A percentile compares a stretch with the other conserved stretches of the same genome.
Evolutionary conservation across 2,329 filamentous ascomycete genomes (phyloP).

Genomic region (Cladophialophora bantiana): DNA sequence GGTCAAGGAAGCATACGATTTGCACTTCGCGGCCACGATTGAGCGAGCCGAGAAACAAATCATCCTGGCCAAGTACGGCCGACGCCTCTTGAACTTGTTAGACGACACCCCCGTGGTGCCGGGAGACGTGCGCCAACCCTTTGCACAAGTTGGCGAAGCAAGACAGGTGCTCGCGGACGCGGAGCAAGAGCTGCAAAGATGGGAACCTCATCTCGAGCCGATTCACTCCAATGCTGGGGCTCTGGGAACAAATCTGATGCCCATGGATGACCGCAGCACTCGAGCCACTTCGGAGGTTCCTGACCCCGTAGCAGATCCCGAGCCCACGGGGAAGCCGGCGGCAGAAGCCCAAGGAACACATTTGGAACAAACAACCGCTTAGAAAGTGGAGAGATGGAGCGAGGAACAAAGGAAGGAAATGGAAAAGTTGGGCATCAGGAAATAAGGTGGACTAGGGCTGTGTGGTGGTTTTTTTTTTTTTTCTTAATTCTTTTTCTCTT

Average conservation of each 20-base stretch:
- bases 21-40: conserved; percentile 88
- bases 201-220: conserved; percentile 66
- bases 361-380: conserved; percentile 38
- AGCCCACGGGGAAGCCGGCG: conserved; percentile 24
- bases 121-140: conserved; percentile 76
- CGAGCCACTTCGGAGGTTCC: conserved; percentile 32
- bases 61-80: conserved; percentile 88
- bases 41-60: conserved; percentile 97
- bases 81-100: conserved; percentile 80
- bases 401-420: conserved; percentile 23
- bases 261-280: conserved; percentile 38
- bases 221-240: conserved; percentile 58
- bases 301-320: conserved; percentile 15
- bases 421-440: conserved; percentile 20
- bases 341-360: conserved; percentile 35
- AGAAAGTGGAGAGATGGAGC: conserved; percentile 34
- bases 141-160: conserved; percentile 70
- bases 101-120: conserved; percentile 91
- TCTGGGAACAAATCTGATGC: conserved; percentile 53
- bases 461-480: not conserved
- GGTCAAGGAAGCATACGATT: conserved; percentile 90
- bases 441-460: not conserved
- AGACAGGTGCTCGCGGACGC: conserved; percentile 90
- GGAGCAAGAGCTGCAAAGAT: conserved; percentile 83
- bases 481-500: not conserved